Conservation (phyloP, 176 grass and related monocot genomes). For the Otatea glauca region DNA sequence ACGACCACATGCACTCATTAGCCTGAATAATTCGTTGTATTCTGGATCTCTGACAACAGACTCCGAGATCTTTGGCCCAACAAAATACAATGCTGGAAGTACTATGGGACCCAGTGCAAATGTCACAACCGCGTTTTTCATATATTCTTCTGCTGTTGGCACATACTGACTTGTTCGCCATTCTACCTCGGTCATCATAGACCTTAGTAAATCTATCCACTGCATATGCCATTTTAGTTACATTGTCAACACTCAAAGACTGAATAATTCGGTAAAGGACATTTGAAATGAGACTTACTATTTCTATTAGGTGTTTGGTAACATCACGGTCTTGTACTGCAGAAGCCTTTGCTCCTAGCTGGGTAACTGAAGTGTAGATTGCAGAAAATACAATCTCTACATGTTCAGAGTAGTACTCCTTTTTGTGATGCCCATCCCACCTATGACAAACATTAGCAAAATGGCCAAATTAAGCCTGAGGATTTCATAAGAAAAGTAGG, state of each 20-base stretch:
- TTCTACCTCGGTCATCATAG: constrained; percentile 71
- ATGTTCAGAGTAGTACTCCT: constrained; percentile 53
- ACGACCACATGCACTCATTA: constrained; percentile 60
- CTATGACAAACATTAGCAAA: constrained; percentile 31
- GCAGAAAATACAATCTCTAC: constrained; percentile 65
- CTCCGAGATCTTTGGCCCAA: constrained; percentile 57
- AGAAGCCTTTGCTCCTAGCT: constrained; percentile 52
- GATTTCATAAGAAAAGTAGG: not conserved
- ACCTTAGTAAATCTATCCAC: constrained; percentile 60
- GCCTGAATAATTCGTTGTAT: constrained; percentile 49
- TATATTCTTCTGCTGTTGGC: constrained; percentile 60
- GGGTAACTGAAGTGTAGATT: constrained; percentile 48
- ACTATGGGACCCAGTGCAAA: constrained; percentile 65
- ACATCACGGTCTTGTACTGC: constrained; percentile 45
- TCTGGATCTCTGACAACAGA: constrained; percentile 38
- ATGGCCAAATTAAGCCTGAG: not conserved
- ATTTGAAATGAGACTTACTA: not conserved
- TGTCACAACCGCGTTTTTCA: constrained; percentile 50
- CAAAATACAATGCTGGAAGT: constrained; percentile 54
- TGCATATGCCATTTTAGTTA: not conserved
- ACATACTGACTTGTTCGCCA: constrained; percentile 44
- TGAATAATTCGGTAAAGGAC: not conserved
- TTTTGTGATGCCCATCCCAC: constrained; percentile 58
- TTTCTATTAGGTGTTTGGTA: constrained; percentile 46
- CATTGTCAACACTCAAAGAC: not conserved